phyloP scores from a whole-genome alignment of 306 rosid species.

The Quercus mongolica region DNA sequence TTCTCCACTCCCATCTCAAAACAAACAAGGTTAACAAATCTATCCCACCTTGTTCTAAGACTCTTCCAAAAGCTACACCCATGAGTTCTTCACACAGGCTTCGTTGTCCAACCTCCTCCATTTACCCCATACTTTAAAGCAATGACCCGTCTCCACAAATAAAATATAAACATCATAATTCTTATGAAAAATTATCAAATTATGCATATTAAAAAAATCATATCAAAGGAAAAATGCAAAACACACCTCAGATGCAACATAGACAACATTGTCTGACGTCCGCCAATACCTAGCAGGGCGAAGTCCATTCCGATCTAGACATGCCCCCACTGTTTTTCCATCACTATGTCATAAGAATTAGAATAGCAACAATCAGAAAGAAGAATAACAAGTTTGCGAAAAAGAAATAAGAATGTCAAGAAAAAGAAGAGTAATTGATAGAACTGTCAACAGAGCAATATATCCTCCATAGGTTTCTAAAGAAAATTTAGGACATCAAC shows the following conservation, averaged over 20 bases:
- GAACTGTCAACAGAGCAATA: slow-evolving; percentile 8
- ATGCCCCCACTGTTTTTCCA: slow-evolving; percentile 98
- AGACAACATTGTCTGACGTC: slow-evolving; percentile 93
- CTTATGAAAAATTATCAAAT: slow-evolving; percentile 15
- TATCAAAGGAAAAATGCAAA: slow-evolving; percentile 23
- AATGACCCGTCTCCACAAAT: no score
- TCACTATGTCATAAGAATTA: slow-evolving; percentile 58
- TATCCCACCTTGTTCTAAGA: no score
- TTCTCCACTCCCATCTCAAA: no score
- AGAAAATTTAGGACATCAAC: slow-evolving; percentile 7
- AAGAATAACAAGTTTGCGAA: background rate
- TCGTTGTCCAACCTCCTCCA: no score
- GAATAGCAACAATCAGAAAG: slow-evolving; percentile 28
- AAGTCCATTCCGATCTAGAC: slow-evolving; percentile 97
- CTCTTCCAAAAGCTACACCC: no score
- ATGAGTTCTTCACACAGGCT: no score
- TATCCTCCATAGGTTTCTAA: slow-evolving; percentile 5
- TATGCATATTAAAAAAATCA: slow-evolving; percentile 7
- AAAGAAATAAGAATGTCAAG: background rate
- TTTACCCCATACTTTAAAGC: no score
- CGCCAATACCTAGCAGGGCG: slow-evolving; percentile 99
- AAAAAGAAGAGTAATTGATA: background rate
- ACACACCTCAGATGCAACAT: slow-evolving; percentile 97
- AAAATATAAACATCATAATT: background rate
- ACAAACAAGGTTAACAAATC: no score